Evolutionary conservation across 805 yeast genomes (phyloP).

Genomic region (Wickerhamomyces chaumierensis): DNA sequence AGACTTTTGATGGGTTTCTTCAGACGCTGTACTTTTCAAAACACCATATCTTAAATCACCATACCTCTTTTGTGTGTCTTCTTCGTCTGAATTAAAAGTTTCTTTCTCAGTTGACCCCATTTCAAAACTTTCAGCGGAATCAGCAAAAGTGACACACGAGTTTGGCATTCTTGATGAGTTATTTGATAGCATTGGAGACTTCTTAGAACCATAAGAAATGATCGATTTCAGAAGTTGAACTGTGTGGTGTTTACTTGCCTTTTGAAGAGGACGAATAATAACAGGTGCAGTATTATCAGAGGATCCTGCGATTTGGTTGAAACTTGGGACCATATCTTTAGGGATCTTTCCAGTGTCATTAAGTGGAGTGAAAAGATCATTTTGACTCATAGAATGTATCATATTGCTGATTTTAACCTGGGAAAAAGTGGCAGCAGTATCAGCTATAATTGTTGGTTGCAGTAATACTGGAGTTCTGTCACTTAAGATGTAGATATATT

Average conservation of each 20-base stretch:
- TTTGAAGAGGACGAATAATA: neutral
- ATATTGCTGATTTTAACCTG: neutral
- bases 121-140: neutral
- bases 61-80: too few relatives aligned
- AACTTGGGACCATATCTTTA: neutral
- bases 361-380: neutral
- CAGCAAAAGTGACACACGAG: neutral
- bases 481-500: slow-evolving; percentile 4
- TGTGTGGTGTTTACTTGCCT: neutral
- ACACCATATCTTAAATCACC: neutral
- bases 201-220: neutral
- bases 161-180: neutral
- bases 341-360: neutral
- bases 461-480: slow-evolving; percentile 3
- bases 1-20: neutral
- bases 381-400: slow-evolving; percentile 1
- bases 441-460: too few relatives aligned
- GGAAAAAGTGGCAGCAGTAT: neutral
- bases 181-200: neutral
- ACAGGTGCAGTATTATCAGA: neutral
- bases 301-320: neutral
- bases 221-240: neutral
- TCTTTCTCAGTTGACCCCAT: neutral
- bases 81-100: neutral
- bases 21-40: neutral